Evolutionary conservation across 176 grass and related monocot species (phyloP), one percentile per base, ranked within the genome.

Genomic region (Carex myosuroides): DNA sequence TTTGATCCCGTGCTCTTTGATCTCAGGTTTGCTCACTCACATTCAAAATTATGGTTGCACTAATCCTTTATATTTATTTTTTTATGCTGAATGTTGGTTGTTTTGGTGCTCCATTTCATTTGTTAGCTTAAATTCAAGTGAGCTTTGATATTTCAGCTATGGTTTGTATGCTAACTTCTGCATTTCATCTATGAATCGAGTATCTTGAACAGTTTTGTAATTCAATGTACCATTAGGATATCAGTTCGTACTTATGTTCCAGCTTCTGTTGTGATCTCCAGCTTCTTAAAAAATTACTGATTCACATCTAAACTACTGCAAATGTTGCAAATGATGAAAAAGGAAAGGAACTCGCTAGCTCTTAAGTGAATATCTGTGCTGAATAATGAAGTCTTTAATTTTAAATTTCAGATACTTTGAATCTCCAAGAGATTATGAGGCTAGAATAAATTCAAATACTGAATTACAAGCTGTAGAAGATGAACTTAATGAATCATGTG

Each of bases 1-100:
- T 92, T 88, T 65, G 87, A 90, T 41, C 44, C 87, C 58, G 87
- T 92, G 60, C 93, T 95, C 87, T 92, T 95, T 60, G 93, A 95
- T 88, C 81, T 95, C 82, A 79, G 90, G 93, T 89, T 60, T 3
- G 58, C n/a, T 37, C 67, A 52, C 78, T 75, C 71, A 5, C 21
- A 53, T 75, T 53, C 20, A 75, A 14, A 48, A 75, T 53, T 29
- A 11, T 76, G 24, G 37, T 65, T 69, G 9, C 66, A 41, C 5
- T 37, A 30, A 8, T 61, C 59, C 16, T 62, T 62, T 24, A 4
- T 39, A 39, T 21, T 0, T 61, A 8, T 18, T 20, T 20, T 20
- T 21, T 50, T 30, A 37, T 13, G 32, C 29, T 68, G 16, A 68
- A 68, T 37, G 13, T 68, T 16, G 29, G 16, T 39, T 68, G 26